Evolutionary conservation across 2,329 filamentous ascomycete species (phyloP), one percentile per base, ranked within the genome.

Genomic region (Ophiostoma perfectum): DNA sequence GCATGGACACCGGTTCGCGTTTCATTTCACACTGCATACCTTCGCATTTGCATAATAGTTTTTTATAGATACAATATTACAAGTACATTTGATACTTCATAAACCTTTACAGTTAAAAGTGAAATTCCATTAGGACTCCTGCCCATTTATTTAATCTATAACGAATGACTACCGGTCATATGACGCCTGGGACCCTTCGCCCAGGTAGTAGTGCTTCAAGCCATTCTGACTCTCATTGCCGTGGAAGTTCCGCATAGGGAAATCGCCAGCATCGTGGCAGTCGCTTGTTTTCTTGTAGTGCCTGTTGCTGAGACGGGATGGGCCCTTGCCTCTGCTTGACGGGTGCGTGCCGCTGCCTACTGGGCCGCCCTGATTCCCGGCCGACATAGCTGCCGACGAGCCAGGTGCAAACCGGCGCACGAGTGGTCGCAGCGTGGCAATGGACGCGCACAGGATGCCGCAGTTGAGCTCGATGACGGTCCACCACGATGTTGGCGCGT

Each of bases 401-500:
- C 16, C 67, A 14, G 2, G 41, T 27, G 14, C 70, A 62, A 67
- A 94, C 87, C 8, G 55, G 5, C 55, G 55, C 55, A 60, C 12
- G 27, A 98, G 81, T 0, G 94, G 93, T 75, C 97, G 97, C 71
- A 97, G 80, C 0, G 90, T 94, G 16, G 93, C 93, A 14, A 97
- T 90, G 73, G 92, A 97, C 60, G 90, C 92, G 75, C 92, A 96
- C 72, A 93, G 89, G 74, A 97, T 93, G 16, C 92, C 93, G 1
- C 95, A 83, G 73, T 96, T 95, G 74, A 97, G 91, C 77, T 97
- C 93, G 67, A 97, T 87, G 11, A 89, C 90, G n/a, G 90, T 94
- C 93, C 93, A 98, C 90, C 75, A 75, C 1, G 76, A 73, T 0
- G 75, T 74, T 7, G 74, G 72, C 2, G 75, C 73, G 42, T 76